Evolutionary conservation across 1,284 basidiomycete genomes (phyloP).

Genomic region (Cryptococcus depauperatus): DNA sequence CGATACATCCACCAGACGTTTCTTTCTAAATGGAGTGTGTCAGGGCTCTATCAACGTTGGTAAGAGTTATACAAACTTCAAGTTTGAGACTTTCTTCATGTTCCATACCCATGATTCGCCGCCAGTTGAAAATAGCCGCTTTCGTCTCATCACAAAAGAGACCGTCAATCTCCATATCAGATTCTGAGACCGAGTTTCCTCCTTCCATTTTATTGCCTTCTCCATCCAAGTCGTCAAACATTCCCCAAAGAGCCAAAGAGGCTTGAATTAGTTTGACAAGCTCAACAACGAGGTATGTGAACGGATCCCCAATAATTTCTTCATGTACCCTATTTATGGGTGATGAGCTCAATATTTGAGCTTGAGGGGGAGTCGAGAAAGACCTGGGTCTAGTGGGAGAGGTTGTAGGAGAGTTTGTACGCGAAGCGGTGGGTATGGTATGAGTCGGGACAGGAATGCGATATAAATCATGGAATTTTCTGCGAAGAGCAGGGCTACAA

Average conservation of each 20-base stretch:
- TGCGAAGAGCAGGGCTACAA: constrained; percentile 34
- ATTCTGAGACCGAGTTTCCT: constrained; percentile 6
- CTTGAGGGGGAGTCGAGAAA: background rate
- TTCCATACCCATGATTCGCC: constrained; percentile 40
- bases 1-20: constrained; percentile 40
- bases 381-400: constrained; percentile 18
- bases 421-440: constrained; percentile 3
- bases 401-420: constrained; percentile 19
- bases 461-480: constrained; percentile 40
- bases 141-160: constrained; percentile 44
- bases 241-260: constrained; percentile 34
- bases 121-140: constrained; percentile 33
- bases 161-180: constrained; percentile 32
- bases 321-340: constrained; percentile 3
- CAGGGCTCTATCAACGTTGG: too few species aligned
- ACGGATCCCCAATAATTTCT: constrained; percentile 23
- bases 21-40: constrained; percentile 27
- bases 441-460: constrained; percentile 24
- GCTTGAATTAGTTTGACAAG: constrained; percentile 39
- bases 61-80: constrained; percentile 23
- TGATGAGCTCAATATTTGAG: background rate
- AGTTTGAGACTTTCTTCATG: constrained; percentile 34
- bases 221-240: constrained; percentile 19
- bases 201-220: constrained; percentile 19
- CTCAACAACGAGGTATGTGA: constrained; percentile 32